These are phyloP conservation scores for Sinapis alba DNA, from an alignment of 441 rosid species.

Conservation along the genomic window DNA sequence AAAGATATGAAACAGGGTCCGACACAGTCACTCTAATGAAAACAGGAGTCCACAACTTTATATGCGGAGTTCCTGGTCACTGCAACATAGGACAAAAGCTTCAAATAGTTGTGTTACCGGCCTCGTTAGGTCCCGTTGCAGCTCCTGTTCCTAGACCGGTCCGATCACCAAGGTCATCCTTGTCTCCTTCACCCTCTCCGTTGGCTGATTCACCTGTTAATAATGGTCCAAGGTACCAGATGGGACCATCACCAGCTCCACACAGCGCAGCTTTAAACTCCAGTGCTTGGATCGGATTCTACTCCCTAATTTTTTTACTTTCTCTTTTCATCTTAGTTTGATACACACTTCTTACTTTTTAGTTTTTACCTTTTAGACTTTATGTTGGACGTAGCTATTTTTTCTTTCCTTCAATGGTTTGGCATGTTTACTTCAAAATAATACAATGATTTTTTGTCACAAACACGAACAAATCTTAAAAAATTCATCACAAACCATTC, in stretches of 20 bases:
- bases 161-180: neutral
- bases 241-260: slow-evolving; percentile 25
- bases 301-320: neutral
- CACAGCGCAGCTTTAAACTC: slow-evolving; percentile 11
- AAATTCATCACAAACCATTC: neutral
- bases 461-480: neutral
- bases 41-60: slow-evolving; percentile 17
- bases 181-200: slow-evolving; percentile 7
- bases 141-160: slow-evolving; percentile 15
- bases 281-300: slow-evolving; percentile 15
- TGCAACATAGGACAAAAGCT: slow-evolving; percentile 27
- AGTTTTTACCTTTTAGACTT: neutral
- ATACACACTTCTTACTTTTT: neutral
- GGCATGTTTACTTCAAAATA: neutral
- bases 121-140: slow-evolving; percentile 13
- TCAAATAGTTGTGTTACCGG: slow-evolving; percentile 12
- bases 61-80: slow-evolving; percentile 26
- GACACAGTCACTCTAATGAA: slow-evolving; percentile 14
- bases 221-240: slow-evolving; percentile 11
- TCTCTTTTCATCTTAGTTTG: neutral
- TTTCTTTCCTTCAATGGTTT: neutral
- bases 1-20: slow-evolving; percentile 12
- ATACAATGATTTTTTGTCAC: too few relatives aligned
- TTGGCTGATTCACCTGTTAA: slow-evolving; percentile 5
- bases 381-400: neutral